Evolutionary conservation across 2,329 filamentous ascomycete species (phyloP), one percentile per base, ranked within the genome.

Genomic region (Penicillium brasilianum): DNA sequence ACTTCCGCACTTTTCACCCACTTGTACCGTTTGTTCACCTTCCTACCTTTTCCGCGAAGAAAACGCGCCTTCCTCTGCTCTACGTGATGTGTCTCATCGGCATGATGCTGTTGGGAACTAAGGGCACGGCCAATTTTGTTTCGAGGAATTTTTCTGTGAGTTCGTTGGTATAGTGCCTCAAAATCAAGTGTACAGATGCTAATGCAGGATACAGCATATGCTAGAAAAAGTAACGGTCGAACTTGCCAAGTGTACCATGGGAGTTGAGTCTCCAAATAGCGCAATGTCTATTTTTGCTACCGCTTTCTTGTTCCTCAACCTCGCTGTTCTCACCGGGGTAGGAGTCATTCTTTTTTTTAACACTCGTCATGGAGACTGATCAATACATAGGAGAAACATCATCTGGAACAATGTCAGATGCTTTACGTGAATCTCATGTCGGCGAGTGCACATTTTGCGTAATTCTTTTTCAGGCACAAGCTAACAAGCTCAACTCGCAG

Each of bases 21-120:
- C 78, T 83, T 3, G 76, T 84, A 37, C 82, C 82, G 0, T 83
- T 85, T 61, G 80, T 85, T 7, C 83, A 85, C 66, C 75, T 83
- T 14, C 82, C 83, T 1, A 83, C 83, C 0, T 85, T 85, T 62
- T 80, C 78, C 14, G 81, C 82, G 1, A 82, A 80, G 54, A 80
- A 79, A 46, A 79, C 81, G 4, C 78, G 78, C 20, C 73, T 76
- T 22, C 77, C 82, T 10, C 69, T 85, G 18, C 70, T 85, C 0
- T 80, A 84, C 51, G 78, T 78, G 22, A 85, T 85, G 81, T 84
- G 81, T 65, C 76, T 84, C 14, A 82, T 85, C 36, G 83, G 83
- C 4, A 76, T 85, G 66, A 81, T 81, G 53, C 79, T 84, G 54
- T 68, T 85, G 41, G 82, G 81, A 9, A 84, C 82, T 1, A 82